Base-by-base conservation (phyloP, 768 basidiomycete species). In the Pleurotus cornucopiae region DNA sequence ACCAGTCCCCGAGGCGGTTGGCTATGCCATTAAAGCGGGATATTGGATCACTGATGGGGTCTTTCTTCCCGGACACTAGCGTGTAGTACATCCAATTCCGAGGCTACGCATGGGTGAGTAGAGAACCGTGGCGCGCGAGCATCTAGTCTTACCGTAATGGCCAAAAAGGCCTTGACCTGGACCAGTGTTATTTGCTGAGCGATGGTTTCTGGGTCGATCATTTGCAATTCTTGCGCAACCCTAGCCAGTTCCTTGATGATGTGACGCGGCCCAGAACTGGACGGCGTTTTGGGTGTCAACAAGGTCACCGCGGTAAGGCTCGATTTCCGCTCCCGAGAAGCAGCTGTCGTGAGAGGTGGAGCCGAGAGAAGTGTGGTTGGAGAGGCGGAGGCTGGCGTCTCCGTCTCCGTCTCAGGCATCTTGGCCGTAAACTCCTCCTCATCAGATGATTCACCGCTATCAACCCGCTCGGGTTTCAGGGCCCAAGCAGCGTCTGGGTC, bases 1-100 rank as follows among this genome's bases (percentile, higher is more conserved):
- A 91, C 94, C 92, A 95, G 64, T 86, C 82, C 6, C 86, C 91
- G 34, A 96, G 73, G 66, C 89, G 89, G 68, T 93, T 94, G 49
- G 91, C 90, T 59, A 90, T 76, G 5, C 76, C 72, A 58, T 89
- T 91, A 62, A 91, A 90, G 18, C 80, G 76, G 5, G 82, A 80
- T 46, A 95, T 91, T 1, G 89, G 79, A 61, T 91, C 88, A 12
- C 70, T 75, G 59, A 82, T 79, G 13, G 79, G 74, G 53, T 84
- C 79, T 65, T 86, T 89, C 63, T 81, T 83, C 44, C 83, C 84
- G 11, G 81, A 82, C 58, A 78, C 81, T 66, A 88, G 85, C 30
- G 84, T 89, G 68, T 89, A 91, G 49, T 86, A 78, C 16, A 96
- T 77, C 86, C 93, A 92, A 66, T 96, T 86, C 52, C 94, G 82